Evolutionary conservation across 331 rosid genomes (phyloP), one percentile per base, ranked within the genome.

Genomic region (Quercus phellos): DNA sequence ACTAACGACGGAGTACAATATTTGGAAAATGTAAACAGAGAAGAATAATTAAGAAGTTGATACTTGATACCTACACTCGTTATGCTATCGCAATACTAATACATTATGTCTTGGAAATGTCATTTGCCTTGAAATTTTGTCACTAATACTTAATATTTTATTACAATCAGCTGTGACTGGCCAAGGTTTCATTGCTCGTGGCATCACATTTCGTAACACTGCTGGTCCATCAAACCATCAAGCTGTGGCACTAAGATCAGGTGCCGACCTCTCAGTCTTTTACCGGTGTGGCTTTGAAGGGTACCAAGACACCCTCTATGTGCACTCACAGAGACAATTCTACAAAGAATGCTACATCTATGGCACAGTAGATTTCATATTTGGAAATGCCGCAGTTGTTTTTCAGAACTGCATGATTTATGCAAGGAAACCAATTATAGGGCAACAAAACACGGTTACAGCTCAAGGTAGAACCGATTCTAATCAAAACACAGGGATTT

Each of bases 251-350:
- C 81, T 90, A 43, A 87, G 90, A 3, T 90, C 92, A 2, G 88
- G 92, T 4, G 86, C 90, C 0, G 94, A 88, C 46, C 81, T 78
- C 55, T 90, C 94, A 0, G 92, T 86, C 38, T 90, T 90, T 83
- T 86, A 78, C 70, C 84, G 79, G 0, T 88, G 94, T 51, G 76
- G 88, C 7, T 90, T 90, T 67, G 94, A 90, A 64, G 94, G 94
- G 13, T 84, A 90, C 74, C 94, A 90, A 82, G 94, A 90, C 84
- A 90, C 94, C 32, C 88, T 90, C 78, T 90, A 90, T 69, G 86
- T 42, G 55, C 94, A 90, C 32, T 90, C 94, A 2, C 90, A 85
- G 17, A 74, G 94, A 2, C 94, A 90, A 34, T 90, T 90, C 79
- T 90, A 84, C 81, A 84, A 76, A 68, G 92, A 90, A 30, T 90